Evolutionary conservation across 192 early-diverging fungal species (phyloP), one percentile per base, ranked within the genome.

Genomic region (Chytriomyces hyalinus): DNA sequence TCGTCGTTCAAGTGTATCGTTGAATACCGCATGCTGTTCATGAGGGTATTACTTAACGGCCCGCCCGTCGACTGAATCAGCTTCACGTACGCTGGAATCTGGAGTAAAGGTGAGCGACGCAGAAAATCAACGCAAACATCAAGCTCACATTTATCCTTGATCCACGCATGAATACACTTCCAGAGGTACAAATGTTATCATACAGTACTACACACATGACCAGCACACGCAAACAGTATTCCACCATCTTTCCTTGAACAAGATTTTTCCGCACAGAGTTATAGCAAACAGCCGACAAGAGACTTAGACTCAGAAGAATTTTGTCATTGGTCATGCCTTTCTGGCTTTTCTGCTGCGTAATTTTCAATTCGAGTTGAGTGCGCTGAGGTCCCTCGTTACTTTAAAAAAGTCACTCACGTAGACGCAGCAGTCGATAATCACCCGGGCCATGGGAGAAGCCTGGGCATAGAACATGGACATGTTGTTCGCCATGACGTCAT

Each of bases 401-500:
- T 36, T 36, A 36, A 36, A 4, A 36, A 36, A 36, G 36, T 36
- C 36, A 36, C 36, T 36, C 62, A 75, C 73, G 51, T 65, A 44
- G 10, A 13, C 8, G 43, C 73, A 91, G 61, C 93, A 89, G 64
- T 96, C 94, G 13, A 94, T 95, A 15, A 99, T 87, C 24, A 88
- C 84, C 84, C 93, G 95, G 22, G 95, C 84, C 92, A 99, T 94
- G 1, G 97, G 96, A 36, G 92, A 95, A 64, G 96, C 92, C 83
- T 98, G 94, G 28, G 97, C 97, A 75, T 94, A 97, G 82, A 99
- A 99, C 67, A 99, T 88, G 20, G 97, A 97, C 89, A 99, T 97
- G 26, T 89, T 85, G 78, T 97, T 98, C 63, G 97, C 95, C 11
- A 93, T 83, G 53, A 95, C 96, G 76, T 96, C 95, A 53, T 76